phyloP scores from a whole-genome alignment of 1,284 basidiomycete species.

The Polyporus tsugae region DNA sequence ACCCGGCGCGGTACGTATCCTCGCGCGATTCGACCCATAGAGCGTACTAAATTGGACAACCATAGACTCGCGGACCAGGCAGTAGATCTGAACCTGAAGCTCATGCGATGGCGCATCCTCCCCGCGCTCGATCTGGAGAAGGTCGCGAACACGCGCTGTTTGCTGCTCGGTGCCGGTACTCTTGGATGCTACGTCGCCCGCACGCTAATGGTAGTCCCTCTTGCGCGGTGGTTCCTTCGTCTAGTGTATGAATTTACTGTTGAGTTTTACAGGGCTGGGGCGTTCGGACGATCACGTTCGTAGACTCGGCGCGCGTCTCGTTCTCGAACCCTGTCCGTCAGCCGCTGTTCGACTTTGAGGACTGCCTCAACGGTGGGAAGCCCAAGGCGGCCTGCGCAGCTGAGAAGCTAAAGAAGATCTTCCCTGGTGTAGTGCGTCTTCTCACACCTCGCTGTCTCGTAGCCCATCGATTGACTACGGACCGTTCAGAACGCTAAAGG shows the following conservation, averaged over 20 bases:
- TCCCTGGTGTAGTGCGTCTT: slow-evolving; percentile 85
- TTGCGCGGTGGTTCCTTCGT: neutral
- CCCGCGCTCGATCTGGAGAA: slow-evolving; percentile 91
- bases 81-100: slow-evolving; percentile 95
- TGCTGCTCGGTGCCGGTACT: slow-evolving; percentile 95
- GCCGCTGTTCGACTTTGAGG: slow-evolving; percentile 94
- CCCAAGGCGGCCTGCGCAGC: slow-evolving; percentile 95
- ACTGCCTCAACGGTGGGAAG: slow-evolving; percentile 93
- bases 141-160: slow-evolving; percentile 81
- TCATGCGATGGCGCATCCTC: slow-evolving; percentile 98
- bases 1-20: slow-evolving; percentile 71
- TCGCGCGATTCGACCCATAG: rapidly evolving
- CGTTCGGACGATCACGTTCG: slow-evolving; percentile 90
- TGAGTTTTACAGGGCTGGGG: slow-evolving; percentile 86
- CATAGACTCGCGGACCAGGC: slow-evolving; percentile 94
- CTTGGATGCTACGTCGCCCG: slow-evolving; percentile 96
- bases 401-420: slow-evolving; percentile 86
- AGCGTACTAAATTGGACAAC: too few species aligned
- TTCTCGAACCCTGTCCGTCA: slow-evolving; percentile 98
- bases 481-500: slow-evolving; percentile 76
- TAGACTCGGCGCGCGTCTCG: slow-evolving; percentile 91
- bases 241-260: neutral
- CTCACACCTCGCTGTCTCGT: neutral
- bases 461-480: neutral
- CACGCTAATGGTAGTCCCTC: slow-evolving; percentile 79